These are phyloP conservation scores for Globisporangium camurandrum DNA, from an alignment of 352 stramenopile genomes.

Conservation along the genomic window DNA sequence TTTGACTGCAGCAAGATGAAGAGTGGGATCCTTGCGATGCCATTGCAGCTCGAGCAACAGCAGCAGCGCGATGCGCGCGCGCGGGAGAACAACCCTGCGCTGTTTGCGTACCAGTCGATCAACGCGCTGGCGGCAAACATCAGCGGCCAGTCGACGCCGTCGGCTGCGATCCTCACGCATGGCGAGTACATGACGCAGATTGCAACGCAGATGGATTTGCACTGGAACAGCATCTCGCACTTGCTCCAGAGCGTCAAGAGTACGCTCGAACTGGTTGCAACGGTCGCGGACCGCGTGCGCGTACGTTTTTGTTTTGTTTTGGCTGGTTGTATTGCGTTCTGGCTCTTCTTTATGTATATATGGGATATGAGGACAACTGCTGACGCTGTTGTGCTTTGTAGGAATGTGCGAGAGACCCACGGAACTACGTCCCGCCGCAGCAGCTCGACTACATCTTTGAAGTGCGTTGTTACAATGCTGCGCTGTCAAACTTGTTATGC, in stretches of 20 bases:
- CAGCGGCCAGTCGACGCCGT: constrained; percentile 45
- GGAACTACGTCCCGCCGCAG: constrained; percentile 61
- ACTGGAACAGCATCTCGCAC: constrained; percentile 84
- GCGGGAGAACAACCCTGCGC: constrained; percentile 58
- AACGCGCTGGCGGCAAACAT: constrained; percentile 71
- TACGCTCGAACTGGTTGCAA: constrained; percentile 53
- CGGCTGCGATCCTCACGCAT: constrained; percentile 67
- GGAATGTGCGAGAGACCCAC: constrained; percentile 62
- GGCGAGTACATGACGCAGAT: constrained; percentile 87
- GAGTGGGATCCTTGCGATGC: constrained; percentile 66
- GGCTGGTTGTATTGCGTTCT: too few relatives aligned
- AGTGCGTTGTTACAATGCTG: constrained; percentile 20
- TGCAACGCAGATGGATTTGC: constrained; percentile 73
- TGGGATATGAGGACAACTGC: background rate
- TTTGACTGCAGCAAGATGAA: constrained; percentile 78
- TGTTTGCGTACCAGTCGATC: constrained; percentile 77
- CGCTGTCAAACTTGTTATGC: background rate
- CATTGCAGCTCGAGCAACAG: constrained; percentile 41
- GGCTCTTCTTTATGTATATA: background rate
- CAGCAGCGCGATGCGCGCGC: constrained; percentile 11
- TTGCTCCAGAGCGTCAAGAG: constrained; percentile 75
- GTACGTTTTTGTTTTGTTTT: constrained; percentile 26
- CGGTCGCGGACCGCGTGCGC: constrained; percentile 52
- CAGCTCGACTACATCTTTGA: constrained; percentile 89
- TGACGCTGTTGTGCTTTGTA: constrained; percentile 14